These are phyloP conservation scores for Monosporascus ibericus DNA, from an alignment of 2,329 filamentous ascomycete genomes.

Conservation along the genomic window DNA sequence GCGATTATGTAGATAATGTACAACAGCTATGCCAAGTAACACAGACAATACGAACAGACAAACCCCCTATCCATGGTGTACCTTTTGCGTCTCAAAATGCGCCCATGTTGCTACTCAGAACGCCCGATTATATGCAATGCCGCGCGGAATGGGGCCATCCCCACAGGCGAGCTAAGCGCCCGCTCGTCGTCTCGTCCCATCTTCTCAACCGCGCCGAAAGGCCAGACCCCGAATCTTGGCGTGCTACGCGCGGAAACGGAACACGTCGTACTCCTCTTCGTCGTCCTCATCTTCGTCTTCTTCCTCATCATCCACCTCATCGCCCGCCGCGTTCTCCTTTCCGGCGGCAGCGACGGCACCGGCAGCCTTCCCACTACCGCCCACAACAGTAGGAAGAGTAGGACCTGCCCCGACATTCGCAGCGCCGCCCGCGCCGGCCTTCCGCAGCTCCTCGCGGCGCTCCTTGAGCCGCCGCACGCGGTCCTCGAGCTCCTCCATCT, in stretches of 20 bases:
- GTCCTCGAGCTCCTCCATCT: slow-evolving; percentile 74
- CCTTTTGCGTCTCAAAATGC: too few species aligned
- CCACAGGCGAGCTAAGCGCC: too few species aligned
- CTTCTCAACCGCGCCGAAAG: too few species aligned
- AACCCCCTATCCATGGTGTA: too few species aligned
- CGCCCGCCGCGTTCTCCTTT: not conserved
- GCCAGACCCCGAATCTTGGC: not conserved
- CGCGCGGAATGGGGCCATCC: too few species aligned
- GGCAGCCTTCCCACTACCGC: not conserved
- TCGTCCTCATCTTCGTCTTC: not conserved
- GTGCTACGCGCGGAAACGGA: not conserved
- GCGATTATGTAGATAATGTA: too few species aligned
- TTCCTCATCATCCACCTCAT: not conserved
- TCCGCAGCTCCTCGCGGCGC: slow-evolving; percentile 60
- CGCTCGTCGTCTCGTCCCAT: too few species aligned
- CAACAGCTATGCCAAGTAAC: too few species aligned
- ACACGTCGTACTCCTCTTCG: not conserved
- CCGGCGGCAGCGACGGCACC: not conserved
- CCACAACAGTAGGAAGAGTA: not conserved
- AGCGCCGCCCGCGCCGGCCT: slow-evolving; percentile 13
- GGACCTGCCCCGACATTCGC: not conserved
- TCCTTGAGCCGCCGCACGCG: slow-evolving; percentile 64
- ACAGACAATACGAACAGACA: too few species aligned
- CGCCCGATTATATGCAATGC: too few species aligned
- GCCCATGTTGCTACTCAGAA: too few species aligned